Conservation (phyloP, 441 rosid species). For the Adansonia rubrostipa region DNA sequence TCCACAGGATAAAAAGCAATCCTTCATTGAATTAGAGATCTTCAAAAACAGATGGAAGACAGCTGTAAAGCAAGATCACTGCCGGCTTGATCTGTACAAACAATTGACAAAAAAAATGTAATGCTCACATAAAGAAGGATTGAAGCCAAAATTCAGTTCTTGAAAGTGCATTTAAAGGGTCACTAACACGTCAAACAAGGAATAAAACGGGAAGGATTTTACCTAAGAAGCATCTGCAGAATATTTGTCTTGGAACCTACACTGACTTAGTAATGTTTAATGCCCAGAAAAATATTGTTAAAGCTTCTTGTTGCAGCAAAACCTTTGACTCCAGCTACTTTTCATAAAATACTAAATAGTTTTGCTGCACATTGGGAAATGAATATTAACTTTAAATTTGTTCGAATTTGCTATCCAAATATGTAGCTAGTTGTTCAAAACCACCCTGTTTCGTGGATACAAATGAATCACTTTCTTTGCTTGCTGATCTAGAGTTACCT, state of each 20-base stretch:
- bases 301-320: background rate
- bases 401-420: too few species aligned
- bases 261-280: background rate
- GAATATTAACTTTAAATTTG: background rate
- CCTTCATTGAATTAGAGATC: constrained; percentile 52
- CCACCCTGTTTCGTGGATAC: too few species aligned
- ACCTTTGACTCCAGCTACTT: background rate
- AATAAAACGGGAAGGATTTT: background rate
- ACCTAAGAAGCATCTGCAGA: background rate
- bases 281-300: background rate
- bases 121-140: constrained; percentile 8
- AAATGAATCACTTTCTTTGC: too few species aligned
- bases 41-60: constrained; percentile 68
- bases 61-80: constrained; percentile 59
- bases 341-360: background rate
- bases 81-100: constrained; percentile 58
- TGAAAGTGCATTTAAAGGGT: constrained; percentile 5
- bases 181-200: background rate
- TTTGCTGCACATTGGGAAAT: background rate
- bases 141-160: background rate
- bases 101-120: constrained; percentile 17
- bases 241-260: background rate
- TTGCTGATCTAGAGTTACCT: too few species aligned
- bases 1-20: constrained; percentile 56
- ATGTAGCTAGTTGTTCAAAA: too few species aligned